phyloP scores from a whole-genome alignment of 345 rosid species.

The Populus davidiana region DNA sequence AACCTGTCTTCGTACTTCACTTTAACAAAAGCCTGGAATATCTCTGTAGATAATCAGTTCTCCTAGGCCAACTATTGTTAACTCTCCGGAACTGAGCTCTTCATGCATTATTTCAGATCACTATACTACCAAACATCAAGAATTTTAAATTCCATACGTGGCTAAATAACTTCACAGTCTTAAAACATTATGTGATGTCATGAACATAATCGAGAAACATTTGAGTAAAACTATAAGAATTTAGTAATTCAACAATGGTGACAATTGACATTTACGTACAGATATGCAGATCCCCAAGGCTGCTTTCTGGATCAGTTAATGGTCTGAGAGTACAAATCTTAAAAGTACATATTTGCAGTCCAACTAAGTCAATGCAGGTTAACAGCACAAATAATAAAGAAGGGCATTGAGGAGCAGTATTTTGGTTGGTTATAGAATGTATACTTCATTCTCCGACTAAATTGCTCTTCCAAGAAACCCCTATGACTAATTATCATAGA shows the following conservation, averaged over 20 bases:
- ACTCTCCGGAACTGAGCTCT: not conserved
- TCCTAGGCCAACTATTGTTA: not conserved
- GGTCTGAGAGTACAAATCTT: not conserved
- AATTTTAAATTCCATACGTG: not conserved
- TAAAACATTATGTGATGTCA: not conserved
- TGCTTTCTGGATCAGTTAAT: not conserved
- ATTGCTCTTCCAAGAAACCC: not conserved
- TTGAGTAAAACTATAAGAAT: not conserved
- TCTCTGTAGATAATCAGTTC: not conserved
- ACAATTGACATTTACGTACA: not conserved
- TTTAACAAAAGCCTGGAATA: not conserved
- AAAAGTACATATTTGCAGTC: not conserved
- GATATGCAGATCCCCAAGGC: not conserved
- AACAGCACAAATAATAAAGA: not conserved
- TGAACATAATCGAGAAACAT: not conserved
- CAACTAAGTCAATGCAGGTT: not conserved
- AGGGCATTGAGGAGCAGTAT: not conserved
- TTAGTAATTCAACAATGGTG: not conserved
- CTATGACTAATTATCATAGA: not conserved
- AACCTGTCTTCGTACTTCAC: not conserved
- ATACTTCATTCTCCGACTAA: too few relatives aligned
- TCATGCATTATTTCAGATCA: not conserved
- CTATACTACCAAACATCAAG: not conserved
- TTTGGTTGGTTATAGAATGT: not conserved
- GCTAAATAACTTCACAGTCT: not conserved